Evolutionary conservation across 1,284 basidiomycete genomes (phyloP).

Genomic region (Ganoderma resinaceum): DNA sequence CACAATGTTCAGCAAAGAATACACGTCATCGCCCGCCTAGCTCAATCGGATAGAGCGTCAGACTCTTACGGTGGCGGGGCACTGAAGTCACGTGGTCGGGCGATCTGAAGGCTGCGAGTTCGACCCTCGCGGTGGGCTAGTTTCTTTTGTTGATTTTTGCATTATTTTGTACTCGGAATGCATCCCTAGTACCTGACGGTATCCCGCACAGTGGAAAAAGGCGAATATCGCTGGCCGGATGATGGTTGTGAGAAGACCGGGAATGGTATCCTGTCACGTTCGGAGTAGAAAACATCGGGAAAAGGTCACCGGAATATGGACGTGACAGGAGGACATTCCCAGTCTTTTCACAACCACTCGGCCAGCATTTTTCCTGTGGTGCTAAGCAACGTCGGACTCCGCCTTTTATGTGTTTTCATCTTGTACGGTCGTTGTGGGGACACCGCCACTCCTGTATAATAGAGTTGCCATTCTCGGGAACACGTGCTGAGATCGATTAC

Average conservation of each 20-base stretch:
- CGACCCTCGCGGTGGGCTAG: conserved; percentile 91
- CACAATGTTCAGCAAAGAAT: background rate
- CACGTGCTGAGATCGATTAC: conserved; percentile 36
- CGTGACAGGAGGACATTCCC: too few relatives aligned
- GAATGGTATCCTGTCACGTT: too few relatives aligned
- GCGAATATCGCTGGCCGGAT: too few relatives aligned
- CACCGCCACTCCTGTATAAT: conserved; percentile 18
- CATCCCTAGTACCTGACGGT: too few relatives aligned
- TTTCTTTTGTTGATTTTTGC: background rate
- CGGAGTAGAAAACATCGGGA: too few relatives aligned
- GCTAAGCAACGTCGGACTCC: background rate
- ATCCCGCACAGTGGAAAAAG: too few relatives aligned
- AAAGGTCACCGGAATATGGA: too few relatives aligned
- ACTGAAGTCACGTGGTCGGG: conserved; percentile 16
- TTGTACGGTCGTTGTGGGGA: background rate
- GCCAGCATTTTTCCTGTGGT: too few relatives aligned
- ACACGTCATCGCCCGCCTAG: conserved; percentile 64
- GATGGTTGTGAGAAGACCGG: too few relatives aligned
- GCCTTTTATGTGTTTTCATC: background rate
- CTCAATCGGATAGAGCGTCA: conserved; percentile 91
- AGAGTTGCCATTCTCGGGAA: conserved; percentile 19
- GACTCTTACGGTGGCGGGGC: conserved; percentile 51
- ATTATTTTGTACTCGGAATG: too few relatives aligned
- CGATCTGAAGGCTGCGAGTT: conserved; percentile 88
- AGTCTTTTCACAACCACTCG: too few relatives aligned